Evolutionary conservation across 2,329 filamentous ascomycete genomes (phyloP).

Genomic region (Fusarium sp.): DNA sequence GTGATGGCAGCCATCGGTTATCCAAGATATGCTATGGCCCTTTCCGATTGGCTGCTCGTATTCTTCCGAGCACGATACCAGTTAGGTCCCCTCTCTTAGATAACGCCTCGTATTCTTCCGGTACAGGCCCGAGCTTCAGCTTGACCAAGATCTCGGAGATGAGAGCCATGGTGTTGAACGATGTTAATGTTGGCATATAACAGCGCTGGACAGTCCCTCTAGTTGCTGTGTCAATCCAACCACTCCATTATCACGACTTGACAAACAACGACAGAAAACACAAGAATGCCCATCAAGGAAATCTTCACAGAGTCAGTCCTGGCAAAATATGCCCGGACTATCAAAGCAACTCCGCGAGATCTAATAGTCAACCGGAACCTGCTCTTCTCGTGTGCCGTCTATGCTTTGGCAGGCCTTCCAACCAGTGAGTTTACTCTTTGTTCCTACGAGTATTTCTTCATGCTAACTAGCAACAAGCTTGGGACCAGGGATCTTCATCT

Average conservation of each 20-base stretch:
- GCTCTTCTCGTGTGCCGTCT: neutral
- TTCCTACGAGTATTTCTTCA: neutral
- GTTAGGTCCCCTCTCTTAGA: no score
- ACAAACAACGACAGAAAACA: no score
- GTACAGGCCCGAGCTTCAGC: no score
- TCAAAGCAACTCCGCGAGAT: neutral
- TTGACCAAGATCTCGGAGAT: no score
- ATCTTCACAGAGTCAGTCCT: neutral
- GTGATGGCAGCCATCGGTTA: no score
- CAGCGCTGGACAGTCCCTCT: neutral
- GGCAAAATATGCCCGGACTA: neutral
- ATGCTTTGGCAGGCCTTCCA: neutral
- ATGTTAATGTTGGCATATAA: neutral
- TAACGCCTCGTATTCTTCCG: neutral
- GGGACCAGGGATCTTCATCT: constrained; percentile 31
- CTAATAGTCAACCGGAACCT: neutral
- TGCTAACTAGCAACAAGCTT: neutral
- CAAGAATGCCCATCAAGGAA: neutral
- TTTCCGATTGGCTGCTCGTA: neutral
- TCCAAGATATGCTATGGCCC: neutral
- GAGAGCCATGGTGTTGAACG: no score
- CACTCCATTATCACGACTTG: no score
- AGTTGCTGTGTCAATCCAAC: no score
- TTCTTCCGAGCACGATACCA: neutral
- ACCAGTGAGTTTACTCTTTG: neutral